Percentiles rank a stretch among this genome's conserved stretches.
Evolutionary conservation across 176 grass and related monocot genomes (phyloP).

Genomic region (Carex scoparia): DNA sequence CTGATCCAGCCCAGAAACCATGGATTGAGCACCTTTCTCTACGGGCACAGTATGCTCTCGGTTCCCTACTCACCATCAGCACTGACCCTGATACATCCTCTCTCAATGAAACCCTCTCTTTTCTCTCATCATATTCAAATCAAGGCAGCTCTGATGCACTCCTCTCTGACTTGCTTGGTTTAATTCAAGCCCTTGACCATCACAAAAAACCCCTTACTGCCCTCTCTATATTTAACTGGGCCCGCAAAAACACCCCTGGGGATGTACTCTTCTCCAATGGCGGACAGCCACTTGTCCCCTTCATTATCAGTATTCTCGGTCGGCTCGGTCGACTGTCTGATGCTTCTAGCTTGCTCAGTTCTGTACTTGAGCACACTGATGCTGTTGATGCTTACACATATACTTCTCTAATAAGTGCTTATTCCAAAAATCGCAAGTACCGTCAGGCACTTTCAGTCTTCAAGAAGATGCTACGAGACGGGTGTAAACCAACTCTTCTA

Average conservation of each 20-base stretch:
- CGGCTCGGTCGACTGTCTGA: conserved; percentile 39
- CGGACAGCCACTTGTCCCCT: conserved; percentile 32
- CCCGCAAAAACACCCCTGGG: conserved; percentile 39
- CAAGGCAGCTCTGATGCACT: conserved; percentile 8
- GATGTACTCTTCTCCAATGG: conserved; percentile 40
- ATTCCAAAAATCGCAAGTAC: conserved; percentile 51
- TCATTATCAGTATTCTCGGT: conserved; percentile 54
- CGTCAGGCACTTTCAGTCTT: conserved; percentile 57
- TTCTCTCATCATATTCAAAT: conserved; percentile 24
- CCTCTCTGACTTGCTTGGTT: conserved; percentile 33
- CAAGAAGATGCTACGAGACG: conserved; percentile 44
- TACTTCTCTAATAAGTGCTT: conserved; percentile 61
- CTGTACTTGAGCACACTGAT: conserved; percentile 24
- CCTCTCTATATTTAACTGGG: conserved; percentile 48
- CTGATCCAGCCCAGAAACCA: neutral
- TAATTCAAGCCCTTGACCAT: conserved; percentile 49
- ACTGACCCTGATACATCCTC: neutral
- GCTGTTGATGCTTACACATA: conserved; percentile 36
- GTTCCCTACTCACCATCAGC: conserved; percentile 24
- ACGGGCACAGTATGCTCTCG: conserved; percentile 47
- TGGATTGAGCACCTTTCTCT: conserved; percentile 41
- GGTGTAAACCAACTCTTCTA: conserved; percentile 53
- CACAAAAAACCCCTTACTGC: conserved; percentile 33
- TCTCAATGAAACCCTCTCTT: conserved; percentile 40
- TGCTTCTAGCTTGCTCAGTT: conserved; percentile 42